These are phyloP conservation scores for Salix suchowensis DNA, from an alignment of 345 rosid species.

Conservation along the genomic window DNA sequence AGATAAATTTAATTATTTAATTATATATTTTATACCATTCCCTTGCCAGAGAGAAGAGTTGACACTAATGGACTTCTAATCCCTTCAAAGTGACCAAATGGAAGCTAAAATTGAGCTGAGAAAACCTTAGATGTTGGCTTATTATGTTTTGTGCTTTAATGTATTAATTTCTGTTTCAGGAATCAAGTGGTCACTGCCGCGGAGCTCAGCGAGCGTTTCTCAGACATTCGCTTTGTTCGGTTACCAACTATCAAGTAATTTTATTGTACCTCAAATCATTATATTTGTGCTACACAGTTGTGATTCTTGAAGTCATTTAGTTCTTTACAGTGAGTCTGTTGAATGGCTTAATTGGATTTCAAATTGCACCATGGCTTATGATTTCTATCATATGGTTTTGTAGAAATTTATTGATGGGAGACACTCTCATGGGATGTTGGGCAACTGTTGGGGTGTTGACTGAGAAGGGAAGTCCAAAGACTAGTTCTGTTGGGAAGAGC, in stretches of 20 bases:
- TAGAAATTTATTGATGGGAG: constrained; percentile 75
- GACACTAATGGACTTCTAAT: background rate
- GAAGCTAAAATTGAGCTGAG: background rate
- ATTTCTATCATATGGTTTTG: constrained; percentile 11
- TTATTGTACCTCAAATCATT: background rate
- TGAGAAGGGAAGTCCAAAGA: constrained; percentile 72
- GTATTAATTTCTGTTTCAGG: constrained; percentile 30
- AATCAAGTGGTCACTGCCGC: constrained; percentile 52
- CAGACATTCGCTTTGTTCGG: constrained; percentile 76
- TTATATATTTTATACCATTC: background rate
- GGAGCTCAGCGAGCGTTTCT: constrained; percentile 60
- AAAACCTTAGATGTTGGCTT: background rate
- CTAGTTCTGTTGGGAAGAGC: constrained; percentile 69
- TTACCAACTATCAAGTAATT: constrained; percentile 61
- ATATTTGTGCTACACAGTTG: background rate
- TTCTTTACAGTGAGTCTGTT: background rate
- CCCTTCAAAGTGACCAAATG: background rate
- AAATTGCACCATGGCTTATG: background rate
- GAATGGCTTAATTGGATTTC: background rate
- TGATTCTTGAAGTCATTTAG: background rate
- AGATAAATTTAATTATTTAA: background rate
- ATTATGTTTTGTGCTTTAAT: background rate
- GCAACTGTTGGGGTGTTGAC: constrained; percentile 75
- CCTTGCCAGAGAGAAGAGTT: background rate
- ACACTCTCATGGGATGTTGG: constrained; percentile 79